These are phyloP conservation scores for Amanita muscaria DNA, from an alignment of 768 basidiomycete species.

Conservation along the genomic window DNA sequence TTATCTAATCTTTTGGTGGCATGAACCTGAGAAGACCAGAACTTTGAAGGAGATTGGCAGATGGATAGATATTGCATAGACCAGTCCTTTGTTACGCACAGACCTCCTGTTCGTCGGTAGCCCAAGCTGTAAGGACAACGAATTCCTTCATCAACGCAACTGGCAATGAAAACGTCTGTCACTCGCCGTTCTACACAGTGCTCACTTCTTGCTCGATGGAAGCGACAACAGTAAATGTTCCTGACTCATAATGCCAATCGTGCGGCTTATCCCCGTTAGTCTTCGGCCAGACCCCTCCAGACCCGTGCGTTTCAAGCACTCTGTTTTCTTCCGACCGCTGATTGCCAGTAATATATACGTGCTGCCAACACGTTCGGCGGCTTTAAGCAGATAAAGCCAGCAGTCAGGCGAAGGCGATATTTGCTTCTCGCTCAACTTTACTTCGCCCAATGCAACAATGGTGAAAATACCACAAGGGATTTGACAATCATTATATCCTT, in stretches of 20 bases:
- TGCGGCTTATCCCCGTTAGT: slow-evolving; percentile 56
- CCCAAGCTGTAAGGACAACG: too few relatives aligned
- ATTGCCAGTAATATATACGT: slow-evolving; percentile 21
- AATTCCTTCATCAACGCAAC: too few relatives aligned
- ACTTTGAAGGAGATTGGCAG: slow-evolving; percentile 39
- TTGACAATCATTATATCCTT: not conserved
- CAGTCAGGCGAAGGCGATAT: slow-evolving; percentile 47
- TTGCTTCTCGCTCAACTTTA: slow-evolving; percentile 63
- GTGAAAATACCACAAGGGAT: slow-evolving; percentile 20
- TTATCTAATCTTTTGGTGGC: slow-evolving; percentile 39
- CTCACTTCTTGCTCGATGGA: slow-evolving; percentile 67
- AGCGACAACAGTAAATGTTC: slow-evolving; percentile 57
- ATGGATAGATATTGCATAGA: slow-evolving; percentile 32
- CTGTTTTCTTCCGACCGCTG: not conserved
- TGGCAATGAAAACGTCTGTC: not conserved
- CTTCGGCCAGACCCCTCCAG: slow-evolving; percentile 59
- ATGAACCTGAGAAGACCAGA: slow-evolving; percentile 44
- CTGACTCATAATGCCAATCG: slow-evolving; percentile 46
- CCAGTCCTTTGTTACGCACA: too few relatives aligned
- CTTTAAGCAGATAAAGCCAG: slow-evolving; percentile 44
- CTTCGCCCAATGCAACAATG: slow-evolving; percentile 35
- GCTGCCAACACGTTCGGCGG: slow-evolving; percentile 56
- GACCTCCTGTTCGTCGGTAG: too few relatives aligned
- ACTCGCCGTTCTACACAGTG: slow-evolving; percentile 29
- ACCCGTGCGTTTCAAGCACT: slow-evolving; percentile 32